A percentile compares a stretch with the other conserved stretches of the same genome.
phyloP scores from a whole-genome alignment of 108 stramenopile genomes.

The Skeletonema menzelii region DNA sequence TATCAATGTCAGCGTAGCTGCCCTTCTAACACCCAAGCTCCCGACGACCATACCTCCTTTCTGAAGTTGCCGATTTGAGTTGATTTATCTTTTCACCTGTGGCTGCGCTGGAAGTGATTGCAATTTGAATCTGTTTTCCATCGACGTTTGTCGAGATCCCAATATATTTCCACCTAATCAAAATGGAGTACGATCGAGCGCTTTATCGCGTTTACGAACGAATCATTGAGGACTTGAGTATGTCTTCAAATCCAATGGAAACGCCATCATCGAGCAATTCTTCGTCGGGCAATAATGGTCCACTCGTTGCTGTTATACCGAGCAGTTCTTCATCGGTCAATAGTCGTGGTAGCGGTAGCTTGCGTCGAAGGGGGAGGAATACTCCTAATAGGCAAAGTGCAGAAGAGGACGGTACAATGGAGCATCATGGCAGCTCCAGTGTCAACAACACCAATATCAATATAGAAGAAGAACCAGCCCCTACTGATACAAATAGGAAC shows the following conservation, averaged over 20 bases:
- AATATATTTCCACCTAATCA: background rate
- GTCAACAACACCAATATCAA: background rate
- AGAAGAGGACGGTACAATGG: background rate
- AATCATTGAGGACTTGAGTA: slow-evolving; percentile 52
- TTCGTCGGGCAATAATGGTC: background rate
- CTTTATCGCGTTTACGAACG: slow-evolving; percentile 43
- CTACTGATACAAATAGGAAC: background rate
- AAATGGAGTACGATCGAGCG: slow-evolving; percentile 55
- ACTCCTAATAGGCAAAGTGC: background rate
- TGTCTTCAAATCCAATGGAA: slow-evolving; percentile 37
- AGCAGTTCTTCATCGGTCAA: background rate
- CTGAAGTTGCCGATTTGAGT: too few relatives aligned
- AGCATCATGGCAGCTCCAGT: background rate
- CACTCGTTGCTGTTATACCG: background rate
- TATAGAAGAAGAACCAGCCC: background rate
- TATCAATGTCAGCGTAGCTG: too few relatives aligned
- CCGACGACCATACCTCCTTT: too few relatives aligned
- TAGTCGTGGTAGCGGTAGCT: slow-evolving; percentile 4
- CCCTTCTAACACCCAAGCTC: too few relatives aligned
- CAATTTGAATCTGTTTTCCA: too few relatives aligned
- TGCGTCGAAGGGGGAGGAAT: background rate
- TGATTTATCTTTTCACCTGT: too few relatives aligned
- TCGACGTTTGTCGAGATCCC: too few relatives aligned
- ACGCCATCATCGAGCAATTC: background rate
- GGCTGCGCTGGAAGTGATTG: too few relatives aligned